Evolutionary conservation across 176 grass and related monocot species (phyloP), one percentile per base, ranked within the genome.

Genomic region (Secale cereale): DNA sequence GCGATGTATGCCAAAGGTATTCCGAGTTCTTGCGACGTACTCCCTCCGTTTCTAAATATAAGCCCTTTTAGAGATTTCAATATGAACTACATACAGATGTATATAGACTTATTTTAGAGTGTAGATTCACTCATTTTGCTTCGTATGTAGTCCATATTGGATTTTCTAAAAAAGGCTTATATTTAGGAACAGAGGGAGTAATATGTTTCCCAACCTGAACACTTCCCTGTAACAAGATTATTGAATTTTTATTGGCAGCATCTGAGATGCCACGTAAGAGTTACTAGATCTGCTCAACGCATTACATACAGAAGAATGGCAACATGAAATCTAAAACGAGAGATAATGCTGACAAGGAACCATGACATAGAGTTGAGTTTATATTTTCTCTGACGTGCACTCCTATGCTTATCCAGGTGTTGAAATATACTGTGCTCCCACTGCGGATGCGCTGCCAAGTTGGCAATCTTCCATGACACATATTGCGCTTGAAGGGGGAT

Each of bases 1-100:
- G 97, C 97, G 22, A 62, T 96, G 81, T 99, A 99, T 74, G 97
- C 89, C 43, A 99, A 99, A 99, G 97, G 93, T 95, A 89, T 83
- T 75, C 45, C 27, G 36, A 37, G 62, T 60, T 77, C 41, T 72
- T 85, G 61, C 59, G 37, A 80, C 10, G 59, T n/a, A n/a, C n/a
- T n/a, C n/a, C n/a, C n/a, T n/a, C n/a, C n/a, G n/a, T n/a, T n/a
- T n/a, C n/a, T n/a, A n/a, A n/a, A n/a, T n/a, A n/a, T n/a, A n/a
- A n/a, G n/a, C n/a, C n/a, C n/a, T n/a, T n/a, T n/a, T n/a, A n/a
- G n/a, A n/a, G n/a, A n/a, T n/a, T n/a, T n/a, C n/a, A n/a, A n/a
- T n/a, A n/a, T n/a, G n/a, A n/a, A n/a, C n/a, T n/a, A n/a, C n/a
- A n/a, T n/a, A n/a, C n/a, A n/a, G n/a, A n/a, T n/a, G n/a, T n/a